These are phyloP conservation scores for Ascochyta koolunga DNA, from an alignment of 2,329 filamentous ascomycete species.

Conservation along the genomic window DNA sequence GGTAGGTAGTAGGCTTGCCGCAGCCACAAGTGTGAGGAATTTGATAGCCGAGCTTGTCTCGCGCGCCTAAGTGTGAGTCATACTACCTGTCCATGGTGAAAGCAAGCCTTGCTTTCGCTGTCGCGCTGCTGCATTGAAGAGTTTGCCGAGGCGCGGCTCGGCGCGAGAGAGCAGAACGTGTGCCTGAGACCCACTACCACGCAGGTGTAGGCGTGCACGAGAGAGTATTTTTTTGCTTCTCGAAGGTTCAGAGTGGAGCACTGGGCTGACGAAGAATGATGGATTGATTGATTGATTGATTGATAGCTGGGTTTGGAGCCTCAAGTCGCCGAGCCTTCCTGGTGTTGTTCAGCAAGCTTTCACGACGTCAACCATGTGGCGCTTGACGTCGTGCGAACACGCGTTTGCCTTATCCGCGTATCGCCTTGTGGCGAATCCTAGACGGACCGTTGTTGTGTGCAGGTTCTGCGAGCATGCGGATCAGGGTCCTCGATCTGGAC, in stretches of 20 bases:
- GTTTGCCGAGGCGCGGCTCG: slow-evolving; percentile 16
- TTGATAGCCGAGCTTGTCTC: slow-evolving; percentile 14
- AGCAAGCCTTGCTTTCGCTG: slow-evolving; percentile 7
- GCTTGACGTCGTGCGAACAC: background rate
- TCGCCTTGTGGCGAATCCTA: slow-evolving; percentile 1
- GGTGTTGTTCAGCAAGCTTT: background rate
- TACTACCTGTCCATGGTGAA: background rate
- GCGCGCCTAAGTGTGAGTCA: slow-evolving; percentile 1
- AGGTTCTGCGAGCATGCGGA: slow-evolving; percentile 9
- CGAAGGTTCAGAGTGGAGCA: slow-evolving; percentile 3
- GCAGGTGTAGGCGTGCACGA: too few species aligned
- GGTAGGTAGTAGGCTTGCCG: slow-evolving; percentile 16
- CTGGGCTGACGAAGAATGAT: slow-evolving; percentile 7
- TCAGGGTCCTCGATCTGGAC: slow-evolving; percentile 15
- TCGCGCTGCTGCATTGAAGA: slow-evolving; percentile 1
- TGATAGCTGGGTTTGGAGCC: background rate
- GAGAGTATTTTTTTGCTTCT: slow-evolving; percentile 4
- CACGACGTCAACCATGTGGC: too few species aligned
- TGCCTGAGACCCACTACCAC: slow-evolving; percentile 6
- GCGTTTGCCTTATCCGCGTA: slow-evolving; percentile 7
- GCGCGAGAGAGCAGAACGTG: slow-evolving; percentile 10
- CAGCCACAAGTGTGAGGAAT: slow-evolving; percentile 14
- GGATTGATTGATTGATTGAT: too few species aligned
- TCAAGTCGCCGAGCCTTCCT: background rate
- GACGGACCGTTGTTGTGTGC: slow-evolving; percentile 1